phyloP scores from a whole-genome alignment of 768 basidiomycete genomes.

The Mycena venus region DNA sequence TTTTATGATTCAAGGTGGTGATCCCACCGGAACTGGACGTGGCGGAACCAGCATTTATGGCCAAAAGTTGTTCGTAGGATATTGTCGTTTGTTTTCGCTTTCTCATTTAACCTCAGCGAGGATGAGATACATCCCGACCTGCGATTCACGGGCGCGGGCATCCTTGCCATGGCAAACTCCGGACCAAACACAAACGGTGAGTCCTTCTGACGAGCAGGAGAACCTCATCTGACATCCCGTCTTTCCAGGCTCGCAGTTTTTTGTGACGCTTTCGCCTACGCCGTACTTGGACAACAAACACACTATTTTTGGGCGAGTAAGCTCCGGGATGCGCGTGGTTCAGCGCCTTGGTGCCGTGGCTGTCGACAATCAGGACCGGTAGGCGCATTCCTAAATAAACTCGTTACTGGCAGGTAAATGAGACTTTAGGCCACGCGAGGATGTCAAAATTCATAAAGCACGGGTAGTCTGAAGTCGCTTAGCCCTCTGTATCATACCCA shows the following conservation, averaged over 20 bases:
- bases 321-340: slow-evolving; percentile 91
- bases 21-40: slow-evolving; percentile 95
- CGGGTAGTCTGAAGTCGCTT: slow-evolving; percentile 41
- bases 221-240: slow-evolving; percentile 19
- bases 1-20: slow-evolving; percentile 97
- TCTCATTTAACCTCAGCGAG: slow-evolving; percentile 61
- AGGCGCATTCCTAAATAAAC: slow-evolving; percentile 41
- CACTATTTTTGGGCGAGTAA: slow-evolving; percentile 93
- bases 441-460: slow-evolving; percentile 91
- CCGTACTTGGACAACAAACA: slow-evolving; percentile 89
- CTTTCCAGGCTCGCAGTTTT: slow-evolving; percentile 90
- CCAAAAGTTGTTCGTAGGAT: slow-evolving; percentile 79
- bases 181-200: slow-evolving; percentile 92
- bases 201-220: not conserved
- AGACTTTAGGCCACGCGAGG: slow-evolving; percentile 70
- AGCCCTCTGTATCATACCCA: not conserved
- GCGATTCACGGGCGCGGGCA: slow-evolving; percentile 95
- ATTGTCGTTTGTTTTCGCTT: slow-evolving; percentile 8
- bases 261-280: slow-evolving; percentile 87
- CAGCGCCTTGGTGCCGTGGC: slow-evolving; percentile 93
- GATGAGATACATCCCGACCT: slow-evolving; percentile 94
- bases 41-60: slow-evolving; percentile 93
- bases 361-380: slow-evolving; percentile 91
- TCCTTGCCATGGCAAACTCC: slow-evolving; percentile 97
- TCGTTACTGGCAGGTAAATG: slow-evolving; percentile 5